These are phyloP conservation scores for Magnusiomyces suaveolens DNA, from an alignment of 1,139 yeast species.

Conservation along the genomic window DNA sequence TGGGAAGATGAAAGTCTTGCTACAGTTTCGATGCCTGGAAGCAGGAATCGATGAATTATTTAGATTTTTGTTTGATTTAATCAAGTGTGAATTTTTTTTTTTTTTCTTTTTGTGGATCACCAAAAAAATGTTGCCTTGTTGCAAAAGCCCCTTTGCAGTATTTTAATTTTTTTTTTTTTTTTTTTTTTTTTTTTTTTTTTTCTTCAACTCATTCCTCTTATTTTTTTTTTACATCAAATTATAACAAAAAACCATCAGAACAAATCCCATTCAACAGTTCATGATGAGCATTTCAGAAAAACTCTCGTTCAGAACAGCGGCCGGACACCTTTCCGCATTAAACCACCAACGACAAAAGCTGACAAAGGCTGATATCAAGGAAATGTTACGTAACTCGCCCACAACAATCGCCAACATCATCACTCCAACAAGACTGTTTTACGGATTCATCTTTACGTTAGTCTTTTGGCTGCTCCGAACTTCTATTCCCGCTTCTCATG, in stretches of 20 bases:
- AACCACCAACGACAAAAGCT: background rate
- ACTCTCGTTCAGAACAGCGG: background rate
- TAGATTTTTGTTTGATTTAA: background rate
- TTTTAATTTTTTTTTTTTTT: too few species aligned
- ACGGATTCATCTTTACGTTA: conserved; percentile 10
- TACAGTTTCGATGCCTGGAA: background rate
- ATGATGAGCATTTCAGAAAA: background rate
- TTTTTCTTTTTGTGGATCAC: background rate
- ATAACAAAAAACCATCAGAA: too few species aligned
- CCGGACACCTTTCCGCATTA: background rate
- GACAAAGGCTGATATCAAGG: background rate
- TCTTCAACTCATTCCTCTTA: background rate
- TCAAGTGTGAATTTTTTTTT: background rate
- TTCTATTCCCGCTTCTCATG: conserved; percentile 16
- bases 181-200: too few species aligned
- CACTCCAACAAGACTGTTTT: conserved; percentile 15
- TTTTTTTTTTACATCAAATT: background rate
- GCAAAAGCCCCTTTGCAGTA: background rate
- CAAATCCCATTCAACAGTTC: background rate
- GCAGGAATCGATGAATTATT: background rate
- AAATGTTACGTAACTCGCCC: background rate
- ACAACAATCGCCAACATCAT: conserved; percentile 6
- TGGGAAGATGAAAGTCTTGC: background rate
- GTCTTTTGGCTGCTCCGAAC: conserved; percentile 15
- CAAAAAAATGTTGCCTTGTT: too few species aligned